Conservation (phyloP, 164 flowering plant species). For the Santalum album region DNA sequence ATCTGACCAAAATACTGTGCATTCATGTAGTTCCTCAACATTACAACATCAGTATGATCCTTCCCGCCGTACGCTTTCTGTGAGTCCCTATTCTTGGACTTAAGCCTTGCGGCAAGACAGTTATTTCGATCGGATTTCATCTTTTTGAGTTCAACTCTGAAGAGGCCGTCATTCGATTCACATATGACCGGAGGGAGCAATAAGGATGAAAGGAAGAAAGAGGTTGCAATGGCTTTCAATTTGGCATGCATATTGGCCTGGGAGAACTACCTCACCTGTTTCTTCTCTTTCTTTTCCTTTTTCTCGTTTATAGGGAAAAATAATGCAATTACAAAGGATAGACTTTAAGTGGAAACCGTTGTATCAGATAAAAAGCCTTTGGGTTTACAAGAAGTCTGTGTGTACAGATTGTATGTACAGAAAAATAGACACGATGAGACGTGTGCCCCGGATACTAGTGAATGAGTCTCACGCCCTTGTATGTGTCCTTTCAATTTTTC, state of each 20-base stretch:
- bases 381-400: too few species aligned
- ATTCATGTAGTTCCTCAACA: constrained; percentile 76
- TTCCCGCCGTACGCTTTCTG: constrained; percentile 26
- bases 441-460: too few species aligned
- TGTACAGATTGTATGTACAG: too few species aligned
- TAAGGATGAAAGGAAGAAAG: constrained; percentile 15
- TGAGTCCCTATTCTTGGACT: constrained; percentile 25
- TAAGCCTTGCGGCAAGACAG: constrained; percentile 39
- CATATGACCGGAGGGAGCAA: constrained; percentile 17
- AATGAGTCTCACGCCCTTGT: too few species aligned
- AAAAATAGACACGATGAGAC: too few species aligned
- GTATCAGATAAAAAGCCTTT: too few species aligned
- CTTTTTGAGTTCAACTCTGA: constrained; percentile 55
- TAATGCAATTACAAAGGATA: too few species aligned
- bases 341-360: too few species aligned
- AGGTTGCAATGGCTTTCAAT: constrained; percentile 8
- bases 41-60: constrained; percentile 45
- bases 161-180: constrained; percentile 27
- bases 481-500: too few species aligned
- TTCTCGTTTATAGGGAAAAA: too few species aligned
- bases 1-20: constrained; percentile 93
- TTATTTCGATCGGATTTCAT: constrained; percentile 35
- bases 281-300: too few species aligned
- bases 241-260: constrained; percentile 25
- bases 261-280: too few species aligned